Percentiles rank a stretch among this genome's conserved stretches.
Conservation (phyloP, 1,284 basidiomycete species). For the Ganoderma leucocontextum region DNA sequence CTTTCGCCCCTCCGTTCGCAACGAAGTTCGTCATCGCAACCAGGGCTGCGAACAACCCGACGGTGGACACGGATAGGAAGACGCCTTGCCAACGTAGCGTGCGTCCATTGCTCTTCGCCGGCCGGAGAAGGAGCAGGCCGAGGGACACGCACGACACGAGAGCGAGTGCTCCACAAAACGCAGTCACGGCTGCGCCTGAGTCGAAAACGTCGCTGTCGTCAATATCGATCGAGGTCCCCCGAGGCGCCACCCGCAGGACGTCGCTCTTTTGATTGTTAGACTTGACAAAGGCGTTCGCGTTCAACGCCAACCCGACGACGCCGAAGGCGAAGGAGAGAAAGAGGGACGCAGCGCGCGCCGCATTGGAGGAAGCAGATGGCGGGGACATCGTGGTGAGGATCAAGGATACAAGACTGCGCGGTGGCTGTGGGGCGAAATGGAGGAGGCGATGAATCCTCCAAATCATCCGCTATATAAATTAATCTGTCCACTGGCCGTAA, state of each 20-base stretch:
- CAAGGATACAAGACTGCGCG: background rate
- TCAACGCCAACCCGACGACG: slow-evolving; percentile 45
- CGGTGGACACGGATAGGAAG: slow-evolving; percentile 53
- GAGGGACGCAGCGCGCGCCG: slow-evolving; percentile 44
- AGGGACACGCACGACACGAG: slow-evolving; percentile 47
- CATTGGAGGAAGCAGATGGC: slow-evolving; percentile 23
- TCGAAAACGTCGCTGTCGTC: slow-evolving; percentile 51
- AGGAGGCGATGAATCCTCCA: background rate
- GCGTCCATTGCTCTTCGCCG: slow-evolving; percentile 12
- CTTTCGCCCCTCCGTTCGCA: slow-evolving; percentile 53
- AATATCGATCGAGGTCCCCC: slow-evolving; percentile 43
- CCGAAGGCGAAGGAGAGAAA: slow-evolving; percentile 48
- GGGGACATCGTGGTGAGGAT: slow-evolving; percentile 21
- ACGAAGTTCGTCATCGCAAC: slow-evolving; percentile 63
- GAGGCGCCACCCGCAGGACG: slow-evolving; percentile 38
- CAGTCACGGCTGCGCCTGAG: slow-evolving; percentile 55
- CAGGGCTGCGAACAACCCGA: slow-evolving; percentile 61
- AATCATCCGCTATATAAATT: background rate
- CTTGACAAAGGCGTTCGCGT: slow-evolving; percentile 52
- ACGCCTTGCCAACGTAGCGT: slow-evolving; percentile 45
- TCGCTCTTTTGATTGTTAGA: slow-evolving; percentile 43
- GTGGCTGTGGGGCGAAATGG: slow-evolving; percentile 4
- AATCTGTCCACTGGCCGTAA: background rate
- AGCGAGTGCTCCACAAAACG: slow-evolving; percentile 51
- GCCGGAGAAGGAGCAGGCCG: slow-evolving; percentile 38